phyloP scores from a whole-genome alignment of 1,284 basidiomycete genomes.

The Cystobasidium pallidum region DNA sequence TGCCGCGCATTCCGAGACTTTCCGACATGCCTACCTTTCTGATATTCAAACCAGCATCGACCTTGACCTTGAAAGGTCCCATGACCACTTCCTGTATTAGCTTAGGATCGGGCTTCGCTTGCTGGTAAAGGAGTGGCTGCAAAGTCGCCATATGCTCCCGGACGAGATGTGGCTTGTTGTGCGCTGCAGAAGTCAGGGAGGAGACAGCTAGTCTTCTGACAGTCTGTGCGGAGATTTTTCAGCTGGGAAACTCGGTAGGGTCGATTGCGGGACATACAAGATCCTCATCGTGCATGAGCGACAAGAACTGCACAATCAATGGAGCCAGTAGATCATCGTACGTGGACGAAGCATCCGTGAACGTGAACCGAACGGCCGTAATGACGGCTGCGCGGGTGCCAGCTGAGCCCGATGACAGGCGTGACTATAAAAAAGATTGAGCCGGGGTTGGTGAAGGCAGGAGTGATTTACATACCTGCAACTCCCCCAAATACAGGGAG shows the following conservation, averaged over 20 bases:
- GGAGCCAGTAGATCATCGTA: slow-evolving; percentile 88
- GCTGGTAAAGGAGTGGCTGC: slow-evolving; percentile 80
- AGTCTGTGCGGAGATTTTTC: slow-evolving; percentile 61
- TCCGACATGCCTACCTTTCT: slow-evolving; percentile 57
- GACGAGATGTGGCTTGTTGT: slow-evolving; percentile 89
- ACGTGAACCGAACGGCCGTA: slow-evolving; percentile 91
- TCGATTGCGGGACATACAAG: slow-evolving; percentile 63
- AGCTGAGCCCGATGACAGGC: slow-evolving; percentile 61
- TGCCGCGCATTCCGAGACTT: too few species aligned
- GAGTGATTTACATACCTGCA: slow-evolving; percentile 67
- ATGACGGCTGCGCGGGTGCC: slow-evolving; percentile 78
- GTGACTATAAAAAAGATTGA: slow-evolving; percentile 17
- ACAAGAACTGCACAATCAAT: slow-evolving; percentile 85
- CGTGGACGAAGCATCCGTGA: slow-evolving; percentile 78
- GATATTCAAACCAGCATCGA: slow-evolving; percentile 90
- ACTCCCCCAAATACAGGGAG: slow-evolving; percentile 80
- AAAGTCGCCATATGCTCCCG: slow-evolving; percentile 77
- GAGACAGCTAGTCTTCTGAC: slow-evolving; percentile 85
- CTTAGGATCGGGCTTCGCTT: slow-evolving; percentile 77
- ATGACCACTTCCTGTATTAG: slow-evolving; percentile 86
- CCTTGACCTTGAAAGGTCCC: slow-evolving; percentile 97
- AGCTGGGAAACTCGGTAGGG: neutral
- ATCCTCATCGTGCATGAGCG: slow-evolving; percentile 80
- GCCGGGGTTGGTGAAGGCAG: neutral
- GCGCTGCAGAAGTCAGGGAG: slow-evolving; percentile 87